These are phyloP conservation scores for Hypoxylon cercidicola DNA, from an alignment of 495 filamentous ascomycete genomes.

Conservation along the genomic window DNA sequence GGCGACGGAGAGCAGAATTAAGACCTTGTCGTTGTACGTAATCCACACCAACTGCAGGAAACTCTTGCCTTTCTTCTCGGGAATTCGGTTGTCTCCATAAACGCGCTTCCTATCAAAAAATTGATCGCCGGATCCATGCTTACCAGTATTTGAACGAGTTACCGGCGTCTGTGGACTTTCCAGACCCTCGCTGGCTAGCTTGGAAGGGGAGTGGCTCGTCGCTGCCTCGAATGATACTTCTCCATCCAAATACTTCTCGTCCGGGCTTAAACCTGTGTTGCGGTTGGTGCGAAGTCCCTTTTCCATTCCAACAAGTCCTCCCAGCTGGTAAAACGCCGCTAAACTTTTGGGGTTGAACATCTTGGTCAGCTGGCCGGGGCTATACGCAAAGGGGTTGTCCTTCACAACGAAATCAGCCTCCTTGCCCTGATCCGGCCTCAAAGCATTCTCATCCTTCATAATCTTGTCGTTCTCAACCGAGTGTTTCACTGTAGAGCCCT, in stretches of 20 bases:
- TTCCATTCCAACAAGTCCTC: slow-evolving; percentile 74
- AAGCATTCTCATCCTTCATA: slow-evolving; percentile 62
- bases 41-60: slow-evolving; percentile 82
- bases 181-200: slow-evolving; percentile 46
- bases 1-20: slow-evolving; percentile 79
- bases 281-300: slow-evolving; percentile 74
- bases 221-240: slow-evolving; percentile 70
- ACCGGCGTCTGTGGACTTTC: slow-evolving; percentile 48
- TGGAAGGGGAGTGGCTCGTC: slow-evolving; percentile 46
- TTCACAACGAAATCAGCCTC: slow-evolving; percentile 71
- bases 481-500: slow-evolving; percentile 45
- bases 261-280: slow-evolving; percentile 69
- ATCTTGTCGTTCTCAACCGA: slow-evolving; percentile 57
- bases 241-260: slow-evolving; percentile 69
- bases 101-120: slow-evolving; percentile 76
- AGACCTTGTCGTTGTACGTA: slow-evolving; percentile 86
- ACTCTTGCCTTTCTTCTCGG: slow-evolving; percentile 76
- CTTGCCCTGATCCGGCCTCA: slow-evolving; percentile 73
- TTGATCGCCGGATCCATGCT: slow-evolving; percentile 38
- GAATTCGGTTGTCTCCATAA: slow-evolving; percentile 76
- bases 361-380: slow-evolving; percentile 76
- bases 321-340: slow-evolving; percentile 73
- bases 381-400: slow-evolving; percentile 77
- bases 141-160: slow-evolving; percentile 28
- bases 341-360: slow-evolving; percentile 80